Conservation (phyloP, 2,329 filamentous ascomycete genomes). For the Cercospora zeina region DNA sequence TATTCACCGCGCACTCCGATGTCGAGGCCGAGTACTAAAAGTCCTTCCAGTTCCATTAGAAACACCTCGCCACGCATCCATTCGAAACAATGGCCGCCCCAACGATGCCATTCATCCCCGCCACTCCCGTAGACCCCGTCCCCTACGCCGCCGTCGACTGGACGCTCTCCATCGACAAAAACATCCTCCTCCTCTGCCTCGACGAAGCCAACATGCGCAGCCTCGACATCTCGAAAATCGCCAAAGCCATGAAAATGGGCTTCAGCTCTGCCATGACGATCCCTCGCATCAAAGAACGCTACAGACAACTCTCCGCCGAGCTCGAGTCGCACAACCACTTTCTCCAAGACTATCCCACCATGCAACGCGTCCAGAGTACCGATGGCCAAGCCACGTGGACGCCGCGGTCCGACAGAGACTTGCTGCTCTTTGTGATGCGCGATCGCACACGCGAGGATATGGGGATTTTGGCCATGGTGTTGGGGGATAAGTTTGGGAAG, state of each 20-base stretch:
- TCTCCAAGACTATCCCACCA: neutral
- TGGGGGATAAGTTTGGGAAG: slow-evolving; percentile 3
- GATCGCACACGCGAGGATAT: neutral
- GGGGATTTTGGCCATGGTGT: neutral
- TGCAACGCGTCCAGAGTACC: neutral
- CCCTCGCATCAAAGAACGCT: neutral
- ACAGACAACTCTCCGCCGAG: neutral
- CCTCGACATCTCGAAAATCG: neutral
- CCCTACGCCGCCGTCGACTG: neutral
- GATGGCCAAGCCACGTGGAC: slow-evolving; percentile 1
- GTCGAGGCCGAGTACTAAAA: neutral
- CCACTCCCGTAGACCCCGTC: neutral
- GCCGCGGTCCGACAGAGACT: neutral
- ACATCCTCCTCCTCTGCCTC: slow-evolving; percentile 6
- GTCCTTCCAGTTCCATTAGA: neutral
- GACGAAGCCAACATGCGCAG: neutral
- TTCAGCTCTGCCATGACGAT: slow-evolving; percentile 2
- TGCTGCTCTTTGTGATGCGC: slow-evolving; percentile 1
- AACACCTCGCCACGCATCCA: neutral
- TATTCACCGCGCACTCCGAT: neutral
- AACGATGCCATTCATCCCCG: neutral
- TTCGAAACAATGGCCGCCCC: neutral
- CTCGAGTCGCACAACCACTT: neutral
- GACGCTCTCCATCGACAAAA: slow-evolving; percentile 7
- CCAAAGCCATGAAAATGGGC: neutral